Evolutionary conservation across 495 filamentous ascomycete genomes (phyloP).

Genomic region (Aspergillus heteromorphus): DNA sequence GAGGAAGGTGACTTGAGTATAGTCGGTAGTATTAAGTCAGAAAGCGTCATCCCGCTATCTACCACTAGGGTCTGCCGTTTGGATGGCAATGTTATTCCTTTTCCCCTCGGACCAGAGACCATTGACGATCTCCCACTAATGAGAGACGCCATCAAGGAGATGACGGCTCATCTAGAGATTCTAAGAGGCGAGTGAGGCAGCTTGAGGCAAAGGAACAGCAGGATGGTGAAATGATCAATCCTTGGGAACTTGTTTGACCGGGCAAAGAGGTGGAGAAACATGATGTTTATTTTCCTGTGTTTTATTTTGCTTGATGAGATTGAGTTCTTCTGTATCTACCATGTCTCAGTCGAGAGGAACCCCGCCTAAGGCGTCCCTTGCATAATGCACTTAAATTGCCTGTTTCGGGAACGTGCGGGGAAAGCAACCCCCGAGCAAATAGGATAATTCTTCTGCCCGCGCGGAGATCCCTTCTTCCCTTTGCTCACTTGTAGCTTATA

Average conservation of each 20-base stretch:
- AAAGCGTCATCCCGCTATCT: not conserved
- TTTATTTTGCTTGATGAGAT: no score
- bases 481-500: no score
- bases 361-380: no score
- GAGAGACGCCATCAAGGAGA: not conserved
- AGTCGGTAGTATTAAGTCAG: not conserved
- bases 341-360: no score
- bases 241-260: not conserved
- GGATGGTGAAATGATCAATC: not conserved
- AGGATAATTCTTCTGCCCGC: not conserved
- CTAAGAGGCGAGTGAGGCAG: constrained; percentile 1
- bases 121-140: constrained; percentile 2
- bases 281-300: no score
- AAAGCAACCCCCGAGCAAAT: not conserved
- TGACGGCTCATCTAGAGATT: not conserved
- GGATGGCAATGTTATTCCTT: constrained; percentile 3
- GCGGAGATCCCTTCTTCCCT: no score
- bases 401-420: not conserved
- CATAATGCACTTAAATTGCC: not conserved
- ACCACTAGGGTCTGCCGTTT: not conserved
- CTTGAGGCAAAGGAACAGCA: not conserved
- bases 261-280: not conserved
- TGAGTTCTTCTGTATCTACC: no score
- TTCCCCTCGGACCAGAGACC: constrained; percentile 4
- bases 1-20: not conserved